Evolutionary conservation across 2,329 filamentous ascomycete genomes (phyloP), one percentile per base, ranked within the genome.

Genomic region (Curvularia hawaiiensis): DNA sequence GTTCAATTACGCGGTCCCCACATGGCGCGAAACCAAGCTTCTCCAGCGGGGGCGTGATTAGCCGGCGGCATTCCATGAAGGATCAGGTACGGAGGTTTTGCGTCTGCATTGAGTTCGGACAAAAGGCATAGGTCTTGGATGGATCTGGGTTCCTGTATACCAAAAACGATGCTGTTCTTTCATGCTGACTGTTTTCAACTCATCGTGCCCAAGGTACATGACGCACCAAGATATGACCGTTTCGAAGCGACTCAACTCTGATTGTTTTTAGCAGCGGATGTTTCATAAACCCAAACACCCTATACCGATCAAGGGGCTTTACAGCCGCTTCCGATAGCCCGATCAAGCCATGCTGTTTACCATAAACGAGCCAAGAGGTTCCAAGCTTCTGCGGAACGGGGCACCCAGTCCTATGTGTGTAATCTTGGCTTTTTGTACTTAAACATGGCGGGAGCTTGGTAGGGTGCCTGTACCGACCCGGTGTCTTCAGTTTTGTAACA

Each of bases 321-420:
- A 35, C 46, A 26, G 40, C 54, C 58, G 56, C 41, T 47, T 56
- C 60, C 54, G 48, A 50, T 52, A 18, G 52, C 59, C 58, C 64
- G 67, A 64, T 52, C 62, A 65, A 66, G 62, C 52, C 48, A 52
- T 44, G 38, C 51, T 58, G 57, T 71, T 50, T 69, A 70, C 61
- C 53, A 63, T 64, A 66, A 66, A 70, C 68, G 58, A 66, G 69
- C 69, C 68, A 72, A 72, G 69, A 63, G 45, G 35, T 46, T 55
- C 61, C 58, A 68, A 64, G 59, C 55, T 62, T 55, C 44, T 50
- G 38, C 39, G 31, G 51, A 52, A 50, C 11, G 30, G 50, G 51
- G 49, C 52, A 43, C 26, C 45, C 35, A 40, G 56, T 18, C 52
- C 43, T 33, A 43, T 38, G 44, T 26, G 26, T 30, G 10, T n/a